Conservation (phyloP, 805 yeast species). For the Starmerella asiatica region DNA sequence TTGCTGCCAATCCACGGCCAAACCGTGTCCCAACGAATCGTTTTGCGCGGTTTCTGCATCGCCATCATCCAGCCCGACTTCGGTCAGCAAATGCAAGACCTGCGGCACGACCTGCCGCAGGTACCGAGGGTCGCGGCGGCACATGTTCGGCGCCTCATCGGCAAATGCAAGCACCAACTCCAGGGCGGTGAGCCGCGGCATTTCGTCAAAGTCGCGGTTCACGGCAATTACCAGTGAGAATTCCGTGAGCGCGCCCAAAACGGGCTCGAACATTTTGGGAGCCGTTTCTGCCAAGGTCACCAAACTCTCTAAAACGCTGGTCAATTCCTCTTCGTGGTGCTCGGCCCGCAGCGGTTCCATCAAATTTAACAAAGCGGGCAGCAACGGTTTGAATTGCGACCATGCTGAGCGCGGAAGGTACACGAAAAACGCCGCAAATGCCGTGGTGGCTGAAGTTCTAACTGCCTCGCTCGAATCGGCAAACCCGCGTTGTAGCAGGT, state of each 20-base stretch:
- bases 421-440: constrained; percentile 81
- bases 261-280: constrained; percentile 83
- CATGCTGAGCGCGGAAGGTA: constrained; percentile 66
- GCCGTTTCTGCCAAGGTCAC: constrained; percentile 87
- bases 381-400: constrained; percentile 59
- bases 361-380: constrained; percentile 75
- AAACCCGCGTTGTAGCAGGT: constrained; percentile 69
- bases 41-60: constrained; percentile 39
- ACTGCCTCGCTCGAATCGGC: constrained; percentile 69
- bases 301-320: constrained; percentile 76
- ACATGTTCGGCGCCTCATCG: constrained; percentile 91
- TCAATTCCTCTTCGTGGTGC: constrained; percentile 69
- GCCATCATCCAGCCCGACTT: constrained; percentile 77
- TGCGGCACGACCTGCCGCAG: constrained; percentile 57
- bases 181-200: constrained; percentile 71
- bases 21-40: background rate
- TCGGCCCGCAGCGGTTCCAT: constrained; percentile 69
- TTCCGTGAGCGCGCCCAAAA: constrained; percentile 78
- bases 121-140: constrained; percentile 63
- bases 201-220: constrained; percentile 63
- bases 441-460: constrained; percentile 79
- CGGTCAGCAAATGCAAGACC: constrained; percentile 77
- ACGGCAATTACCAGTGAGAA: constrained; percentile 76
- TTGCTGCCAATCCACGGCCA: constrained; percentile 57
- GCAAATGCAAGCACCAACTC: constrained; percentile 83